Percentiles rank a stretch among this genome's conserved stretches.
phyloP scores from a whole-genome alignment of 768 basidiomycete genomes.

The Leccinum incarnatum region DNA sequence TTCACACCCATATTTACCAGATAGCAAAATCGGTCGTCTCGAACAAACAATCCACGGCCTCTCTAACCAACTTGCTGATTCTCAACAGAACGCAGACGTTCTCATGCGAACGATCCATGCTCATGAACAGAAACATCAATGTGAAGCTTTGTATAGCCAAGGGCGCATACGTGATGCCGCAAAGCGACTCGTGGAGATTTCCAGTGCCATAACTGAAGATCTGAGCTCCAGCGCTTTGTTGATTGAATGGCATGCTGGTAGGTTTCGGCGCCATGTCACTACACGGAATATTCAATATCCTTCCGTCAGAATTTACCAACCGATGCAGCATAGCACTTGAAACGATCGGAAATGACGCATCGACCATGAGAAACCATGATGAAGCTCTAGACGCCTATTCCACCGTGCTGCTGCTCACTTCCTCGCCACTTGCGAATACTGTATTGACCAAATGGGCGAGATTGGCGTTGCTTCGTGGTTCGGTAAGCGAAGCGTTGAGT shows the following conservation, averaged over 20 bases:
- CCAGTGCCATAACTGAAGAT: background rate
- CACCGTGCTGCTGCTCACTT: background rate
- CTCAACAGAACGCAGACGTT: background rate
- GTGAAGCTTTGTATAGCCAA: conserved; percentile 1
- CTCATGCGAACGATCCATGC: background rate
- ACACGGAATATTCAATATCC: background rate
- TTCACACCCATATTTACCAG: background rate
- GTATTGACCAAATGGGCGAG: background rate
- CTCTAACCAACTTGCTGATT: background rate
- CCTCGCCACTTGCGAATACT: background rate
- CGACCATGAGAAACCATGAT: background rate
- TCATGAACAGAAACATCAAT: conserved; percentile 3
- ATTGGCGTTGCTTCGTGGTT: background rate
- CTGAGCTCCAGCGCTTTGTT: background rate
- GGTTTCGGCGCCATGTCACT: background rate
- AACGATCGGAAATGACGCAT: background rate
- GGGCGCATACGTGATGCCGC: background rate
- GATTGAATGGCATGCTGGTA: conserved; percentile 7
- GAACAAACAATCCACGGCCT: background rate
- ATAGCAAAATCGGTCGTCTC: background rate
- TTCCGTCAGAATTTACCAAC: conserved; percentile 1
- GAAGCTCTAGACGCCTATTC: background rate
- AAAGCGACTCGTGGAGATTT: background rate
- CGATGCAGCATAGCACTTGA: background rate
- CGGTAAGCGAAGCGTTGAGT: background rate